Evolutionary conservation across 1,284 basidiomycete genomes (phyloP).

Genomic region (Leccinum pachyderme): DNA sequence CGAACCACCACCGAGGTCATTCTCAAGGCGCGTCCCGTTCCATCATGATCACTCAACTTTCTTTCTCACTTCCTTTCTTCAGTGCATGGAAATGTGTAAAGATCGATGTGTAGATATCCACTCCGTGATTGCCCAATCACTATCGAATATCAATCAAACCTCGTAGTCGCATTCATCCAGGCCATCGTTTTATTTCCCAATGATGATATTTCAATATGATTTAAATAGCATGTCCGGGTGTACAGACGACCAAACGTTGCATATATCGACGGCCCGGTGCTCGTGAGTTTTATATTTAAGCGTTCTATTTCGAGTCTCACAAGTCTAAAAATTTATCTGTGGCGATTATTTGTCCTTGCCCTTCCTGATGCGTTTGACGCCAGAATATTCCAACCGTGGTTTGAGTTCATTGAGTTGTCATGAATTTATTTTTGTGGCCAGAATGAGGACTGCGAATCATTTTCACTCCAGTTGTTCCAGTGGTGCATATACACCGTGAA

Average conservation of each 20-base stretch:
- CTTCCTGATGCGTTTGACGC: neutral
- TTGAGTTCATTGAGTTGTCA: neutral
- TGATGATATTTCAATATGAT: neutral
- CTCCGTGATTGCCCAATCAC: conserved; percentile 65
- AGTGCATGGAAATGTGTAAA: conserved; percentile 70
- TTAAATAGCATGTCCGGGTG: neutral
- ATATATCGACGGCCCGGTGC: neutral
- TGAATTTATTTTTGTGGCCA: neutral
- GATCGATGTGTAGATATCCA: conserved; percentile 73
- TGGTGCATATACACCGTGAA: conserved; percentile 17
- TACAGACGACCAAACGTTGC: neutral
- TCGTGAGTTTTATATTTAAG: conserved; percentile 1
- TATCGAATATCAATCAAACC: conserved; percentile 37
- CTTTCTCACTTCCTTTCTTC: conserved; percentile 5
- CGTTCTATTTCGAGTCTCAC: neutral
- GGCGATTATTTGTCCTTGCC: neutral
- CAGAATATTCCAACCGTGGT: neutral
- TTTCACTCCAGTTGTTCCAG: neutral
- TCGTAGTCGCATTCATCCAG: conserved; percentile 9
- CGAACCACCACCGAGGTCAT: conserved; percentile 49
- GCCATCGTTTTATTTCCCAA: neutral
- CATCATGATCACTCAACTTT: neutral
- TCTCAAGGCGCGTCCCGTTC: conserved; percentile 47
- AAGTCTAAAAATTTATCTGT: neutral
- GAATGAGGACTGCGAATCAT: neutral